phyloP scores from a whole-genome alignment of 2,329 filamentous ascomycete genomes.

The Aspergillus sp. region DNA sequence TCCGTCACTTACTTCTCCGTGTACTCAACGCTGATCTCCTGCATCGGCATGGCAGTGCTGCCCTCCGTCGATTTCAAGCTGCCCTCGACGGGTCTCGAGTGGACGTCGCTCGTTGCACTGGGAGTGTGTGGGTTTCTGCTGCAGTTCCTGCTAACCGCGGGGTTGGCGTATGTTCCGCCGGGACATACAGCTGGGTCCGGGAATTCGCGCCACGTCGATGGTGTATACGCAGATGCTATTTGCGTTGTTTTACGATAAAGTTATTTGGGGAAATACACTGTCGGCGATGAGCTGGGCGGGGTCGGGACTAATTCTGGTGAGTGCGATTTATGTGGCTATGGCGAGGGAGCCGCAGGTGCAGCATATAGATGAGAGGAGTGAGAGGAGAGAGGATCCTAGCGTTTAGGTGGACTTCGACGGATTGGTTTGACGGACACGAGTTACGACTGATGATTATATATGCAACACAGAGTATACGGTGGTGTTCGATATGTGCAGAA shows the following conservation, averaged over 20 bases:
- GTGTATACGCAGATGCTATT: constrained; percentile 66
- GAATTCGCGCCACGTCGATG: constrained; percentile 56
- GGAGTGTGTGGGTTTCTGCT: constrained; percentile 71
- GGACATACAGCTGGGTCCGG: constrained; percentile 6
- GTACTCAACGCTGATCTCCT: constrained; percentile 62
- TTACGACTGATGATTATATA: too few relatives aligned
- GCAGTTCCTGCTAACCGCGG: constrained; percentile 78
- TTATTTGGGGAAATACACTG: constrained; percentile 57
- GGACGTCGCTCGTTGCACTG: constrained; percentile 61
- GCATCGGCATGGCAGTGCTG: constrained; percentile 51
- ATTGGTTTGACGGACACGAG: too few relatives aligned
- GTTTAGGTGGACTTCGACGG: too few relatives aligned
- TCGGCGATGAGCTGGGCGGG: constrained; percentile 54
- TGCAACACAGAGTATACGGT: too few relatives aligned
- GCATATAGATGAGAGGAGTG: too few relatives aligned
- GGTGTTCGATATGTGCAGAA: too few relatives aligned
- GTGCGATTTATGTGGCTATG: constrained; percentile 58
- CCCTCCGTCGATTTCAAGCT: constrained; percentile 53
- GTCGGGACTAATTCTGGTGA: constrained; percentile 57
- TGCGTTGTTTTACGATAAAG: constrained; percentile 57
- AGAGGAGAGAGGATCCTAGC: too few relatives aligned
- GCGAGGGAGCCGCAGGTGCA: constrained; percentile 36
- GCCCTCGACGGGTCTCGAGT: constrained; percentile 51
- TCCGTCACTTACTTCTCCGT: constrained; percentile 77
- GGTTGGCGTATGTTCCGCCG: constrained; percentile 64